Percentiles rank a stretch among this genome's conserved stretches.
phyloP scores from a whole-genome alignment of 768 basidiomycete species.

The Podaxis sp. region DNA sequence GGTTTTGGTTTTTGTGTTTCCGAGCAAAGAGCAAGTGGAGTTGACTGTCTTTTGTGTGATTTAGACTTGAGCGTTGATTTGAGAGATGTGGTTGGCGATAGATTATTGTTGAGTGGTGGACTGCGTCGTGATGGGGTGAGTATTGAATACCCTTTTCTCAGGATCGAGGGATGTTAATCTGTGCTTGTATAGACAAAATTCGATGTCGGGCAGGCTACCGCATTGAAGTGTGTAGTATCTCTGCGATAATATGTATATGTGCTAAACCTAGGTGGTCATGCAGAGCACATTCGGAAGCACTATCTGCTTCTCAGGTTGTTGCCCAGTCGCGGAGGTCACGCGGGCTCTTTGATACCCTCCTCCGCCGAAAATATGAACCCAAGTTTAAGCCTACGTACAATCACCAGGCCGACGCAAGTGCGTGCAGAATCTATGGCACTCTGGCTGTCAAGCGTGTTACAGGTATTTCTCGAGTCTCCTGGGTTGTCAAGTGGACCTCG shows the following conservation, averaged over 20 bases:
- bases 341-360: conserved; percentile 61
- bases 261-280: neutral
- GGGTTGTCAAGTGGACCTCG: neutral
- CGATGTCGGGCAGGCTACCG: conserved; percentile 75
- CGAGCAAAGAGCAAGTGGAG: neutral
- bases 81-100: conserved; percentile 90
- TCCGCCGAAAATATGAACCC: conserved; percentile 32
- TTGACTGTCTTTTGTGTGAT: conserved; percentile 10
- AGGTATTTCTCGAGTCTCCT: conserved; percentile 33
- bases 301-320: conserved; percentile 68
- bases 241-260: neutral
- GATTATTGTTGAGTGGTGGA: conserved; percentile 73
- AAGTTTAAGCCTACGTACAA: conserved; percentile 73
- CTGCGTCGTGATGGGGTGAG: conserved; percentile 83
- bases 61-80: conserved; percentile 84
- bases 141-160: conserved; percentile 9
- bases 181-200: conserved; percentile 55
- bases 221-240: conserved; percentile 46
- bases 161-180: neutral
- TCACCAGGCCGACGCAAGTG: conserved; percentile 60
- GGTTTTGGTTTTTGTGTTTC: neutral
- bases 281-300: conserved; percentile 59
- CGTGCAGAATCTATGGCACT: conserved; percentile 85
- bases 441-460: conserved; percentile 87
- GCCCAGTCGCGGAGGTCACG: conserved; percentile 72